A percentile compares a stretch with the other conserved stretches of the same genome.
These are phyloP conservation scores for Aspergillus aculeatinus DNA, from an alignment of 2,329 filamentous ascomycete genomes.

Conservation along the genomic window DNA sequence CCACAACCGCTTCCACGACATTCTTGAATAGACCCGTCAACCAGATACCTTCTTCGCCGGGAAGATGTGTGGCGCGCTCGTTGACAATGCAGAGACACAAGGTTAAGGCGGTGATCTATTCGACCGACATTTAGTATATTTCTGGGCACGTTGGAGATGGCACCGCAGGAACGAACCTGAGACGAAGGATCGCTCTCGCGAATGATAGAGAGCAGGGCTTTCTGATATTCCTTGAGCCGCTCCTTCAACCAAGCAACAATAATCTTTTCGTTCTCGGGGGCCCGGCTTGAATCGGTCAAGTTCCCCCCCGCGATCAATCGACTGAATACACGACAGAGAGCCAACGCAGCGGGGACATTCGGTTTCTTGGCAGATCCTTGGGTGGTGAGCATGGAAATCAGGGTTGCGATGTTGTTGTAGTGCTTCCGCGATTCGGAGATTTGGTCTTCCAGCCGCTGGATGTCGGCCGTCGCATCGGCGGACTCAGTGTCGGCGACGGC, in stretches of 20 bases:
- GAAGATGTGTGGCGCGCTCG: slow-evolving; percentile 67
- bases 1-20: slow-evolving; percentile 63
- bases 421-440: slow-evolving; percentile 84
- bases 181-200: slow-evolving; percentile 59
- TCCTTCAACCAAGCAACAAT: slow-evolving; percentile 78
- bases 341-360: slow-evolving; percentile 69
- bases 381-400: slow-evolving; percentile 62
- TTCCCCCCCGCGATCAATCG: slow-evolving; percentile 73
- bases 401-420: slow-evolving; percentile 82
- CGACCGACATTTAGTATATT: slow-evolving; percentile 12
- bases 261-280: slow-evolving; percentile 70
- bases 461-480: slow-evolving; percentile 61
- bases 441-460: slow-evolving; percentile 73
- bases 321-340: slow-evolving; percentile 83
- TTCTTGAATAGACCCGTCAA: slow-evolving; percentile 65
- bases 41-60: slow-evolving; percentile 65
- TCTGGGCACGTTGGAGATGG: not conserved
- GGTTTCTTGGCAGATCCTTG: slow-evolving; percentile 54
- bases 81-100: slow-evolving; percentile 82
- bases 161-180: slow-evolving; percentile 32
- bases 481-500: slow-evolving; percentile 49
- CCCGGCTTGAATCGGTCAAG: slow-evolving; percentile 63
- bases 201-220: slow-evolving; percentile 62
- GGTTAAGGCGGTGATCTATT: slow-evolving; percentile 67
- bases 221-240: slow-evolving; percentile 69